These are phyloP conservation scores for Coprinopsis strossmayeri DNA, from an alignment of 768 basidiomycete genomes.

Conservation along the genomic window DNA sequence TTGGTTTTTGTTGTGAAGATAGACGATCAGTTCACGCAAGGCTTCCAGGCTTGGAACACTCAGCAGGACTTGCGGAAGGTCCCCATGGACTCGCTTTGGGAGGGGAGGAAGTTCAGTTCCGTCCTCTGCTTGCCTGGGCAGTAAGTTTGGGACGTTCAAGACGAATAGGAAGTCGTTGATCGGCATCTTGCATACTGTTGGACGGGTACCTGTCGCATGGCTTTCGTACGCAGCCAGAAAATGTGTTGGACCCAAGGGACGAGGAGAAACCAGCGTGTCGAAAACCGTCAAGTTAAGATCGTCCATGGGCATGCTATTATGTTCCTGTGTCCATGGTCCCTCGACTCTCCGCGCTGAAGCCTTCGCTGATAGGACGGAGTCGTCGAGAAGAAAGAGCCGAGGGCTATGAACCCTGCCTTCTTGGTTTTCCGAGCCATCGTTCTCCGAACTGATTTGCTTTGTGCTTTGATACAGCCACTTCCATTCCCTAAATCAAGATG, in stretches of 20 bases:
- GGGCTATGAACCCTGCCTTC: neutral
- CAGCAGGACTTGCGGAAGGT: constrained; percentile 27
- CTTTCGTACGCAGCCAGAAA: constrained; percentile 2
- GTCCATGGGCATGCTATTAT: neutral
- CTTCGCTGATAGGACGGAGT: neutral
- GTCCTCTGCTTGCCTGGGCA: constrained; percentile 1
- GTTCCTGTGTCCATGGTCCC: neutral
- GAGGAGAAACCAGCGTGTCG: constrained; percentile 1
- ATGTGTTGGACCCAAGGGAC: constrained; percentile 6
- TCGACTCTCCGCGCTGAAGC: neutral
- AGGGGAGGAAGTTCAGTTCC: constrained; percentile 14
- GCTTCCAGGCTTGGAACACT: constrained; percentile 27
- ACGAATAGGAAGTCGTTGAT: constrained; percentile 33
- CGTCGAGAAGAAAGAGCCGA: neutral
- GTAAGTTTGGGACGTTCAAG: constrained; percentile 30
- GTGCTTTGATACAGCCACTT: constrained; percentile 2
- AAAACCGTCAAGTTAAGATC: neutral
- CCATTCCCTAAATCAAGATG: neutral
- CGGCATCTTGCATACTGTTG: constrained; percentile 24
- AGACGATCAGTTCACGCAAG: constrained; percentile 28
- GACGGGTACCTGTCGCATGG: neutral
- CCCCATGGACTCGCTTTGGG: constrained; percentile 26
- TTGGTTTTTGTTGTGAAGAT: constrained; percentile 32
- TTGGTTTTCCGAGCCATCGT: neutral
- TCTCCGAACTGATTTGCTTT: neutral